phyloP scores from a whole-genome alignment of 2,329 filamentous ascomycete species.

The Ceratocystis colombiana region DNA sequence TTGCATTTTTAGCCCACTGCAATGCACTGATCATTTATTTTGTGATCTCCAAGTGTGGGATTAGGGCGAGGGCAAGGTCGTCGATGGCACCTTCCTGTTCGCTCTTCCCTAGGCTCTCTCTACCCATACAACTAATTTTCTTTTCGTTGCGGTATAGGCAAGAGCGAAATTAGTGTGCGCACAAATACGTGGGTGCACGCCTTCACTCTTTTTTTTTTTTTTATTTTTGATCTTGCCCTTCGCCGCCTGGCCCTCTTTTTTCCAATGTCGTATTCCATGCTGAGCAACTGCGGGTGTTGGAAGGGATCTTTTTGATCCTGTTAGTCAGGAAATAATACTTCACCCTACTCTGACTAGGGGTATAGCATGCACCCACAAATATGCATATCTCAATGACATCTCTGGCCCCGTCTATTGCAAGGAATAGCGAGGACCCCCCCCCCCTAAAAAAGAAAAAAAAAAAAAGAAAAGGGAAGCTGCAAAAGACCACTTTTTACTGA shows the following conservation, averaged over 20 bases:
- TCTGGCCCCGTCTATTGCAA: background rate
- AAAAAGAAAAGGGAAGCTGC: background rate
- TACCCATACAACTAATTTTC: too few species aligned
- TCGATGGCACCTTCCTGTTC: background rate
- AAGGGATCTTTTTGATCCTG: slow-evolving; percentile 13
- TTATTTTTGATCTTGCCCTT: background rate
- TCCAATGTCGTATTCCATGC: slow-evolving; percentile 1
- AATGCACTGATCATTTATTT: background rate
- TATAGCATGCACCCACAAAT: slow-evolving; percentile 19
- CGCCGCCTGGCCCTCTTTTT: background rate
- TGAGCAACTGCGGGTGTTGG: slow-evolving; percentile 2
- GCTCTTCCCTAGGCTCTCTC: background rate
- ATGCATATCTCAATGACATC: slow-evolving; percentile 19
- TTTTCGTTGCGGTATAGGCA: too few species aligned
- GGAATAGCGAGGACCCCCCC: background rate
- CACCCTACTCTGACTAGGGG: slow-evolving; percentile 1
- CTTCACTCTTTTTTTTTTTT: background rate
- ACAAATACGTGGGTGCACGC: too few species aligned
- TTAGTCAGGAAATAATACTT: slow-evolving; percentile 10
- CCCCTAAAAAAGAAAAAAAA: background rate
- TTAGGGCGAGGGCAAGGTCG: background rate
- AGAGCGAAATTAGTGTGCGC: too few species aligned
- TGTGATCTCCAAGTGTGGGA: background rate
- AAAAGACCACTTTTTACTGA: background rate
- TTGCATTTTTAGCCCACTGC: background rate